Conservation (phyloP, 352 stramenopile genomes). For the Achlya hypogyna region DNA sequence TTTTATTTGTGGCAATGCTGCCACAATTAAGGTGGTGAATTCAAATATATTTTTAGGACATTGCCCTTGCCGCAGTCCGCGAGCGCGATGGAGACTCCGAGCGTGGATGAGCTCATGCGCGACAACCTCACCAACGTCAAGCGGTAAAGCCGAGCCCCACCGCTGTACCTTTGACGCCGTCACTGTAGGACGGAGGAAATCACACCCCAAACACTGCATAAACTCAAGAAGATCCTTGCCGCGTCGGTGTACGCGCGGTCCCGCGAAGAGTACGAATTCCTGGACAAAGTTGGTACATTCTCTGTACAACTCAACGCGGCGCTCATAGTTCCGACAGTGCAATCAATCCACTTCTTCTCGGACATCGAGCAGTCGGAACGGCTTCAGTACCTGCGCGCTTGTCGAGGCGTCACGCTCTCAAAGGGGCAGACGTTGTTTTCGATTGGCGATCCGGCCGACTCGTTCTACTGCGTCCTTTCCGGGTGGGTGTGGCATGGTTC, state of each 20-base stretch:
- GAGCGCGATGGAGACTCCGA: neutral
- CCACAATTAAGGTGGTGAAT: too few species aligned
- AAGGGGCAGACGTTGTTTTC: conserved; percentile 56
- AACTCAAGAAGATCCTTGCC: conserved; percentile 29
- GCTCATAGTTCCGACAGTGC: conserved; percentile 25
- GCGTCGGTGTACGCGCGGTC: conserved; percentile 31
- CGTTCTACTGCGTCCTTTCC: conserved; percentile 73
- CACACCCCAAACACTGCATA: neutral
- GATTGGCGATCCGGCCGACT: conserved; percentile 55
- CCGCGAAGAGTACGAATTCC: conserved; percentile 53
- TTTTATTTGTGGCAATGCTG: too few species aligned
- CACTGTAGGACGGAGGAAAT: neutral
- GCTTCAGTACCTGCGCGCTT: conserved; percentile 46
- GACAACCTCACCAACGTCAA: neutral
- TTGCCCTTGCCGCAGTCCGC: too few species aligned
- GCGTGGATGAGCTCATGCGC: neutral
- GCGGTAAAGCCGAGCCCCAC: neutral
- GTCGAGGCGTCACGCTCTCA: conserved; percentile 54
- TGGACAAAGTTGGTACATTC: conserved; percentile 49
- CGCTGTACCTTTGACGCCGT: neutral
- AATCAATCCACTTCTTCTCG: conserved; percentile 53
- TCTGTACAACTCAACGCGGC: neutral
- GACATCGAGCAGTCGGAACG: conserved; percentile 44
- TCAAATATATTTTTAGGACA: too few species aligned
- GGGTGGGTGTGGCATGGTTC: conserved; percentile 19